These are phyloP conservation scores for Phialemoniopsis sp. DNA, from an alignment of 2,329 filamentous ascomycete species.

Conservation along the genomic window DNA sequence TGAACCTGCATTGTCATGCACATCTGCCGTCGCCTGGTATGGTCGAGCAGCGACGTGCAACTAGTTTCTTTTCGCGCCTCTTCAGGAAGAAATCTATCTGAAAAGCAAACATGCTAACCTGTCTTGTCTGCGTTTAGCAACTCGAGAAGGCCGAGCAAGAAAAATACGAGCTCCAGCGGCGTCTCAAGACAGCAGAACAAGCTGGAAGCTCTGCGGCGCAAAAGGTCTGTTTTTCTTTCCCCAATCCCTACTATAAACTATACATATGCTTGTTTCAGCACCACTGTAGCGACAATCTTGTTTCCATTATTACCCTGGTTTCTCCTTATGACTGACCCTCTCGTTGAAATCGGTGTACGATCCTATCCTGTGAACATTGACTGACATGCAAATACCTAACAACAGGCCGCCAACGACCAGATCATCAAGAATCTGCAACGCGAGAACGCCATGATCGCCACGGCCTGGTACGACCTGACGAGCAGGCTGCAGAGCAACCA, in stretches of 20 bases:
- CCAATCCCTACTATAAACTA: slow-evolving; percentile 2
- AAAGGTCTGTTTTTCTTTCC: slow-evolving; percentile 40
- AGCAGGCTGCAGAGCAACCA: slow-evolving; percentile 78
- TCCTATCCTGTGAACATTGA: not conserved
- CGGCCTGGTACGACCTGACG: slow-evolving; percentile 83
- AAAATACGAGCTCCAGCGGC: slow-evolving; percentile 49
- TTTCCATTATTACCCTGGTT: too few relatives aligned
- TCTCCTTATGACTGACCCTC: too few relatives aligned
- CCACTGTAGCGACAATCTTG: slow-evolving; percentile 3
- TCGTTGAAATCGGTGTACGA: too few relatives aligned
- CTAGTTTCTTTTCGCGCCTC: too few relatives aligned
- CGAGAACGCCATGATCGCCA: slow-evolving; percentile 74
- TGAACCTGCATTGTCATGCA: too few relatives aligned
- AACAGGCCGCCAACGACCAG: slow-evolving; percentile 46
- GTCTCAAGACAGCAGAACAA: slow-evolving; percentile 47
- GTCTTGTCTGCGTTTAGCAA: slow-evolving; percentile 36
- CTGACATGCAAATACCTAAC: too few relatives aligned
- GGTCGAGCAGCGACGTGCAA: too few relatives aligned
- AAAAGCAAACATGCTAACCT: too few relatives aligned
- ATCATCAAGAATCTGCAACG: slow-evolving; percentile 66
- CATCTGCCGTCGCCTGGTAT: too few relatives aligned
- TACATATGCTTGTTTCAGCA: slow-evolving; percentile 2
- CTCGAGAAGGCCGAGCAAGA: slow-evolving; percentile 54
- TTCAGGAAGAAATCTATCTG: too few relatives aligned
- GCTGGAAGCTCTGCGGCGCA: slow-evolving; percentile 44